These are phyloP conservation scores for Parmelia sp. DNA, from an alignment of 495 filamentous ascomycete genomes.

Conservation along the genomic window DNA sequence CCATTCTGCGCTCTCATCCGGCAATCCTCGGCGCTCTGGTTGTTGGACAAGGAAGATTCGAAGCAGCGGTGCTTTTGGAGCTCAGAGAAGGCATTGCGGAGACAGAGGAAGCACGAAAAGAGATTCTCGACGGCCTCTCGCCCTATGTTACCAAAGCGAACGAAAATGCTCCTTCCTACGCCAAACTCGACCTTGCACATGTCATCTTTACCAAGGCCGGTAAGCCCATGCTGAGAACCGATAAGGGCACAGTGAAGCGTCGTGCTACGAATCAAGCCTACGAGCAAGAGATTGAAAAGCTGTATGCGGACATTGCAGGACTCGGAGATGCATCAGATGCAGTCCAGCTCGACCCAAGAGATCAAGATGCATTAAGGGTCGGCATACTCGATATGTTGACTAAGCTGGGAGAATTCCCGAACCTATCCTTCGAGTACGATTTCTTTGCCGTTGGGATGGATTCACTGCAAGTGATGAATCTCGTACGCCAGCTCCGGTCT, in stretches of 20 bases:
- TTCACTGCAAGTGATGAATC: conserved; percentile 4
- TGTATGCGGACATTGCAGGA: neutral
- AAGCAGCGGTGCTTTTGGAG: neutral
- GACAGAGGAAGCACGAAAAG: neutral
- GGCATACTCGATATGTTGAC: neutral
- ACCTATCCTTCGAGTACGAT: neutral
- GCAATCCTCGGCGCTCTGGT: neutral
- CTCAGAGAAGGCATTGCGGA: neutral
- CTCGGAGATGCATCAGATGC: neutral
- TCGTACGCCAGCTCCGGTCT: neutral
- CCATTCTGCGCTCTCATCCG: neutral
- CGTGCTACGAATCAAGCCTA: neutral
- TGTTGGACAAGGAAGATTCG: neutral
- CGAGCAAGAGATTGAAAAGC: neutral
- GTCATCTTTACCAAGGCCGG: neutral
- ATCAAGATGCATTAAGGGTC: neutral
- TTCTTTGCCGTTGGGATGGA: conserved; percentile 9
- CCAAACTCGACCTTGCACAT: no score
- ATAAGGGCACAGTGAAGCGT: neutral
- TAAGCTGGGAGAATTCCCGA: neutral
- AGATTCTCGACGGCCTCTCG: neutral
- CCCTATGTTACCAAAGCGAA: conserved; percentile 1
- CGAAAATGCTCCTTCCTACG: neutral
- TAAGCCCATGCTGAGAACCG: neutral
- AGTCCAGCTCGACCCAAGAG: conserved; percentile 1